phyloP scores from a whole-genome alignment of 148 eudicot species.

The Linanthus parryae region DNA sequence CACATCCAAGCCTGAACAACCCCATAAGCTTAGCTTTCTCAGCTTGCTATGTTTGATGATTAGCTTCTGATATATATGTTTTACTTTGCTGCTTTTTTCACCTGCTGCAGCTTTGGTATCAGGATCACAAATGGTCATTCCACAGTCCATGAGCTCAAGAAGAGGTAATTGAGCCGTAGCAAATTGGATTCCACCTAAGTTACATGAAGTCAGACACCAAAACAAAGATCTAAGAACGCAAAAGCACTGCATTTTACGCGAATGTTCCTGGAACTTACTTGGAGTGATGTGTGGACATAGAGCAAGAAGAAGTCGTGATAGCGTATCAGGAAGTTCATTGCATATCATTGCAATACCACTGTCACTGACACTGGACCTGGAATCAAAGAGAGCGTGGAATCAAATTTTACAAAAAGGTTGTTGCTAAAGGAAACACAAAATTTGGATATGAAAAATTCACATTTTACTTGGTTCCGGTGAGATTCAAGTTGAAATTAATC shows the following conservation, averaged over 20 bases:
- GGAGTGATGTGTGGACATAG: conserved; percentile 87
- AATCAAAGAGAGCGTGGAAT: conserved; percentile 1
- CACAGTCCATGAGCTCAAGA: conserved; percentile 96
- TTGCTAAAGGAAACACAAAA: background rate
- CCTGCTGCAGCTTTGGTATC: conserved; percentile 19
- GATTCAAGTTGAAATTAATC: too few relatives aligned
- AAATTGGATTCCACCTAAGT: conserved; percentile 90
- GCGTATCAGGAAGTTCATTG: conserved; percentile 71
- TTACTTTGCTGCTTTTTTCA: conserved; percentile 43
- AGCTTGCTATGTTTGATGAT: conserved; percentile 78
- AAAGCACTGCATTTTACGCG: too few relatives aligned
- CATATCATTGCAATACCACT: conserved; percentile 93
- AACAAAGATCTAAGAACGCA: background rate
- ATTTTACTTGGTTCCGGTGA: too few relatives aligned
- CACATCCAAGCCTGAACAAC: conserved; percentile 97
- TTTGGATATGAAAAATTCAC: too few relatives aligned
- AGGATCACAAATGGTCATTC: conserved; percentile 72
- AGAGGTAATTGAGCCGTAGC: conserved; percentile 92
- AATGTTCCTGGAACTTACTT: conserved; percentile 61
- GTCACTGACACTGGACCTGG: conserved; percentile 90
- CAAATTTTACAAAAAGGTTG: background rate
- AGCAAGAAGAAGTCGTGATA: conserved; percentile 76
- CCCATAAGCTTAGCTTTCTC: conserved; percentile 94
- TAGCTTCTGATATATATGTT: conserved; percentile 68
- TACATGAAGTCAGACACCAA: background rate